Evolutionary conservation across 768 basidiomycete species (phyloP).

Genomic region (Rhizopogon sp.): DNA sequence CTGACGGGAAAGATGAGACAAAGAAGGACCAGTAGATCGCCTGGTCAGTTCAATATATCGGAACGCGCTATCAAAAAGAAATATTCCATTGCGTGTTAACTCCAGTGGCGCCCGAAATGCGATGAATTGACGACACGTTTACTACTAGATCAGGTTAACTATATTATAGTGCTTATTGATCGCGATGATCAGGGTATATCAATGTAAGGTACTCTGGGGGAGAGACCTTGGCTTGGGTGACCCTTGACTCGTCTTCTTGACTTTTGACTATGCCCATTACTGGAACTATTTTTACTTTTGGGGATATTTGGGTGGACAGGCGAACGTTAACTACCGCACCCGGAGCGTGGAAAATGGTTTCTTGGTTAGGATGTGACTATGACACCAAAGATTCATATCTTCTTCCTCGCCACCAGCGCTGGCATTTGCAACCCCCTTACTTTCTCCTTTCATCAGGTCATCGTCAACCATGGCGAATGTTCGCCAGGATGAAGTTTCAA

Average conservation of each 20-base stretch:
- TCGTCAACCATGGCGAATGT: conserved; percentile 18
- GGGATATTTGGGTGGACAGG: not conserved
- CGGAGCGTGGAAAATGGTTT: conserved; percentile 18
- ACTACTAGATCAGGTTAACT: not conserved
- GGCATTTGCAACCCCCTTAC: conserved; percentile 11
- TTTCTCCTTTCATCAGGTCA: conserved; percentile 9
- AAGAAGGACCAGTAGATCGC: conserved; percentile 49
- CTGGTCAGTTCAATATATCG: not conserved
- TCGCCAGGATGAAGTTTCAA: conserved; percentile 10
- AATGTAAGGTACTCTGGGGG: not conserved
- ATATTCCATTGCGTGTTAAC: conserved; percentile 9
- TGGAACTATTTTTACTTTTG: not conserved
- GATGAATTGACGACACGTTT: not conserved
- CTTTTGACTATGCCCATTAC: not conserved
- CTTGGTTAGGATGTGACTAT: conserved; percentile 14
- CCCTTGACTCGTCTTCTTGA: too few species aligned
- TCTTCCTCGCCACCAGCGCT: conserved; percentile 21
- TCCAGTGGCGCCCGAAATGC: conserved; percentile 2
- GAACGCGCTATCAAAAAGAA: not conserved
- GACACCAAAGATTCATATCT: conserved; percentile 32
- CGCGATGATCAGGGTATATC: not conserved
- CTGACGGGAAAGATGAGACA: conserved; percentile 39
- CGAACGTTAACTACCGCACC: not conserved
- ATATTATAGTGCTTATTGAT: not conserved
- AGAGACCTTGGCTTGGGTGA: not conserved